These are phyloP conservation scores for Globisporangium paroecandrum DNA, from an alignment of 352 stramenopile genomes.

Conservation along the genomic window DNA sequence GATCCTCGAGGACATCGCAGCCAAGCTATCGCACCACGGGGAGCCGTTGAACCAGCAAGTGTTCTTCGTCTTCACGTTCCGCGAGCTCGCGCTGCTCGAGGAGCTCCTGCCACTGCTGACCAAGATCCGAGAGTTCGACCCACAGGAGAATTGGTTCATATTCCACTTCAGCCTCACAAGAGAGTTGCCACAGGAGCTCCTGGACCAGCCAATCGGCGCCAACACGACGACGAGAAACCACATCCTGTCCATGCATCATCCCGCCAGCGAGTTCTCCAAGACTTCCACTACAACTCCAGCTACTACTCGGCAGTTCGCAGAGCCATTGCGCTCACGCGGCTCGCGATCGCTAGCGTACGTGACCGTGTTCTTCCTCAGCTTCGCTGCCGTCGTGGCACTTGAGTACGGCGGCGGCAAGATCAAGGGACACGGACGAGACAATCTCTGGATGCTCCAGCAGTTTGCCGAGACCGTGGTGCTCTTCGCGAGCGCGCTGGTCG, in stretches of 20 bases:
- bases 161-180: constrained; percentile 27
- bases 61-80: constrained; percentile 24
- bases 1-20: constrained; percentile 23
- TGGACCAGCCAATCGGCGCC: constrained; percentile 1
- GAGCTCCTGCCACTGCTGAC: constrained; percentile 21
- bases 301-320: background rate
- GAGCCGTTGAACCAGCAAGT: constrained; percentile 14
- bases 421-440: constrained; percentile 6
- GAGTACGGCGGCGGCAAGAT: constrained; percentile 15
- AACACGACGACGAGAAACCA: background rate
- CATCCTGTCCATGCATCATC: background rate
- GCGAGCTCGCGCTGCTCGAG: constrained; percentile 23
- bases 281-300: background rate
- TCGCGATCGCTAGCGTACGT: constrained; percentile 1
- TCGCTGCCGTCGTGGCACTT: constrained; percentile 4
- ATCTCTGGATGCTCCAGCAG: constrained; percentile 15
- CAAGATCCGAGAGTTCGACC: constrained; percentile 15
- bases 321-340: constrained; percentile 6
- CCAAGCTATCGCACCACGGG: constrained; percentile 3
- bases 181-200: constrained; percentile 2
- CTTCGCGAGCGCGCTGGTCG: constrained; percentile 8
- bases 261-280: background rate
- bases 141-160: constrained; percentile 18
- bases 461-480: constrained; percentile 9
- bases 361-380: constrained; percentile 8